Conservation (phyloP, 805 yeast species). For the Sugiyamaella lignohabitans region DNA sequence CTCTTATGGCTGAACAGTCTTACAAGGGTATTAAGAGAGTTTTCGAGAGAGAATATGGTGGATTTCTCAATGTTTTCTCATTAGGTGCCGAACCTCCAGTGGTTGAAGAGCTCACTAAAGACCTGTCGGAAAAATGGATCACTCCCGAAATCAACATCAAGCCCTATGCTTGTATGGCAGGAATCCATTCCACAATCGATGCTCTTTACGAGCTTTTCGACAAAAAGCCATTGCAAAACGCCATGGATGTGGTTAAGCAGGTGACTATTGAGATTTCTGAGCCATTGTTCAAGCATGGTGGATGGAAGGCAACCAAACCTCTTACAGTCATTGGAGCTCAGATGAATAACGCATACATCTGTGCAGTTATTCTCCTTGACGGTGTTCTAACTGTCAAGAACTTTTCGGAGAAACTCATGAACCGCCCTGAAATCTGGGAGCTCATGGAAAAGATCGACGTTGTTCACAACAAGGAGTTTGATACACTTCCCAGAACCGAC, state of each 20-base stretch:
- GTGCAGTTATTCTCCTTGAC: constrained; percentile 14
- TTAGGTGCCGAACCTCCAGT: constrained; percentile 4
- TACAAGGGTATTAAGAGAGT: constrained; percentile 12
- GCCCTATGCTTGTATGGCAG: constrained; percentile 16
- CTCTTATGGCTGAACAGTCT: constrained; percentile 8
- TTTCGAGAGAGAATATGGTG: constrained; percentile 12
- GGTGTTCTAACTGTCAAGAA: constrained; percentile 6
- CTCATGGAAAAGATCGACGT: constrained; percentile 10
- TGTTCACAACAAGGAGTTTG: constrained; percentile 6
- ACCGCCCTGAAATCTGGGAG: constrained; percentile 11
- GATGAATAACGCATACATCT: constrained; percentile 13
- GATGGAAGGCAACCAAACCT: constrained; percentile 9
- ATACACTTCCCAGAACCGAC: neutral
- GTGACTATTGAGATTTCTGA: constrained; percentile 12
- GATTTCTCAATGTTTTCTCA: constrained; percentile 7
- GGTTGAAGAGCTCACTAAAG: constrained; percentile 1
- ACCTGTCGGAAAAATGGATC: constrained; percentile 5
- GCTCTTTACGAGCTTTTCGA: constrained; percentile 1
- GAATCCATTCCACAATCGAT: constrained; percentile 15
- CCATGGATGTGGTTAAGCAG: neutral
- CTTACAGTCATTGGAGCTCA: constrained; percentile 15
- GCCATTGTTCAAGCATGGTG: constrained; percentile 11
- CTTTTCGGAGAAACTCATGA: constrained; percentile 8
- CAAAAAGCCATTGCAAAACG: neutral
- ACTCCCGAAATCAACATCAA: constrained; percentile 9